Evolutionary conservation across 176 grass and related monocot genomes (phyloP).

Genomic region (Cymbopogon citratus): DNA sequence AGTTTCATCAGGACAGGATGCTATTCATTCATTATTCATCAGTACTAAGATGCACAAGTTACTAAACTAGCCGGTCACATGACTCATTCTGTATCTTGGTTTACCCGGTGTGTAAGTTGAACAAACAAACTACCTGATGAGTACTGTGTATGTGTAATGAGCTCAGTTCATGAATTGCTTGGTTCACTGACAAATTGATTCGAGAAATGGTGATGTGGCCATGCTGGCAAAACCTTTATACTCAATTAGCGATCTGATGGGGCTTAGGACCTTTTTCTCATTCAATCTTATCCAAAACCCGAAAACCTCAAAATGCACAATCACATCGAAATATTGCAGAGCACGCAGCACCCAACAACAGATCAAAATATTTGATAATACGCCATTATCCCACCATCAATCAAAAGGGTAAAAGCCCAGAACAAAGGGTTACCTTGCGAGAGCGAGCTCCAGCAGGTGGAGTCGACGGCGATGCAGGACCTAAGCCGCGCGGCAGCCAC

Average conservation of each 20-base stretch:
- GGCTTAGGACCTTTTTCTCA: no score
- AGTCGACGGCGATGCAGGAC: slow-evolving; percentile 50
- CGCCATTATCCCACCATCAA: no score
- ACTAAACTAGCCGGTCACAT: background rate
- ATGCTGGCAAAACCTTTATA: background rate
- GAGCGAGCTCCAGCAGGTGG: slow-evolving; percentile 55
- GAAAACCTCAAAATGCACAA: background rate
- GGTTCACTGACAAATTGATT: background rate
- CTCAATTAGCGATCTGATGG: background rate
- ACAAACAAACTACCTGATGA: background rate
- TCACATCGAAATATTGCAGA: background rate
- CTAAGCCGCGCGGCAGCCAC: slow-evolving; percentile 42
- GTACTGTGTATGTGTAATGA: background rate
- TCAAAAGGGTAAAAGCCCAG: background rate
- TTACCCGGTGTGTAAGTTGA: background rate
- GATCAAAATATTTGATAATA: background rate
- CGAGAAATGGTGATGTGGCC: background rate
- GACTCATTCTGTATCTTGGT: background rate
- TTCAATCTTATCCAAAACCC: background rate
- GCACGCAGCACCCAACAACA: background rate
- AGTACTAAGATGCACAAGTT: background rate
- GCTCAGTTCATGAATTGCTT: background rate
- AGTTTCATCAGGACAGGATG: background rate
- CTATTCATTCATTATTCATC: background rate
- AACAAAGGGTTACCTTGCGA: slow-evolving; percentile 37